Base-by-base conservation (phyloP, 2,329 filamentous ascomycete species). In the Uncinocarpus reesii region DNA sequence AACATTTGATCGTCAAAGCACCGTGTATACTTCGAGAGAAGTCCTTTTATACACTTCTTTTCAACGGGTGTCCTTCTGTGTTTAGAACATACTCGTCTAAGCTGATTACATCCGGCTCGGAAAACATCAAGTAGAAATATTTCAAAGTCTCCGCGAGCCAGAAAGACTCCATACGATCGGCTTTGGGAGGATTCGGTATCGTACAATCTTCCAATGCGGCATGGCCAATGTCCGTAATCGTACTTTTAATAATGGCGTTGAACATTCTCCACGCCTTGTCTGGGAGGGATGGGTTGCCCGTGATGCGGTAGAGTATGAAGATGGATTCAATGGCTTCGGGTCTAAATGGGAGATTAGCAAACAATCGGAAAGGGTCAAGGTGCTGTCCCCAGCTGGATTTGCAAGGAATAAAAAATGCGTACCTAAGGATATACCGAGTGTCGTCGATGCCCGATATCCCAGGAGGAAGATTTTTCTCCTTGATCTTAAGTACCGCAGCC, bases 191-290 rank as follows among this genome's bases (percentile, higher is more conserved):
- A 1, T 47, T 41, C n/a, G 29, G n/a, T n/a, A 43, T 37, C 2
- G 48, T 51, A 15, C 55, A 52, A 53, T 61, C 61, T 6, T 43
- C 47, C 6, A 64, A 21, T 5, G 53, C 85, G 10, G 79, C 81
- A 67, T 87, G 80, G 6, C 80, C 86, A 42, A 76, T 74, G 10
- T 78, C 68, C 0, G 84, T 83, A 32, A 72, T 70, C 1, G 86
- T 88, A 26, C 79, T 73, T 29, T 74, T 73, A 48, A 83, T 72
- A 44, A 92, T 79, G 16, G 83, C 73, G 53, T 80, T 69, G 62
- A 87, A 95, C 85, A 95, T 93, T 43, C 73, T 71, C 88, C 88
- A 95, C n/a, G 86, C 88, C 55, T 84, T 82, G 21, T 93, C 86
- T 62, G 83, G 82, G 75, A 86, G 87, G 3, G 67, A 65, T 1